phyloP scores from a whole-genome alignment of 148 eudicot species.

The Rhododendron molle region DNA sequence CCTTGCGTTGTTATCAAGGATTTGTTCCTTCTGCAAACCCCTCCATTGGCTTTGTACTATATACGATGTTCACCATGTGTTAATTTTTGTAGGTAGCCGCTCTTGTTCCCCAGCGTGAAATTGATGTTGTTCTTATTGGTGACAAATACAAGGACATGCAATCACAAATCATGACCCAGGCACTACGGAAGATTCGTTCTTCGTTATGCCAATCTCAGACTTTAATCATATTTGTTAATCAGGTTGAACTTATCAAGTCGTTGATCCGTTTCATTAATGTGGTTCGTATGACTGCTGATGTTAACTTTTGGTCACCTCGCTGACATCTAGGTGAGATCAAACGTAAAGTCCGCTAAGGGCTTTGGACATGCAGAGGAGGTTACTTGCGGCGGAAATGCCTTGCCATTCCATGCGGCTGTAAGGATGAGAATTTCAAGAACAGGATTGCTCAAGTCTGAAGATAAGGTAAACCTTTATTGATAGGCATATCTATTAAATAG shows the following conservation, averaged over 20 bases:
- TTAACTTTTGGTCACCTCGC: neutral
- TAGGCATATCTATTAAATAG: neutral
- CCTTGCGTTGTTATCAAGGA: neutral
- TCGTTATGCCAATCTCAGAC: conserved; percentile 73
- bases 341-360: conserved; percentile 36
- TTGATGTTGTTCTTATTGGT: conserved; percentile 49
- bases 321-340: conserved; percentile 60
- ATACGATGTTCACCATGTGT: neutral
- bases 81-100: conserved; percentile 77
- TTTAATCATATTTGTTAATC: conserved; percentile 82
- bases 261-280: neutral
- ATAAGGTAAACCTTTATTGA: conserved; percentile 41
- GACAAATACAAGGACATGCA: conserved; percentile 25
- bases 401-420: conserved; percentile 83
- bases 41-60: neutral
- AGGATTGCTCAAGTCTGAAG: conserved; percentile 46
- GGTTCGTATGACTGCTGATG: neutral
- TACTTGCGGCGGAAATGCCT: conserved; percentile 93
- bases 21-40: neutral
- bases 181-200: conserved; percentile 75
- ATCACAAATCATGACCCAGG: conserved; percentile 71
- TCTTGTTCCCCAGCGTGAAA: conserved; percentile 77
- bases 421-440: conserved; percentile 71
- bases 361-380: conserved; percentile 47
- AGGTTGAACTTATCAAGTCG: conserved; percentile 38